Evolutionary conservation across 768 basidiomycete species (phyloP).

Genomic region (Gymnopilus junonius): DNA sequence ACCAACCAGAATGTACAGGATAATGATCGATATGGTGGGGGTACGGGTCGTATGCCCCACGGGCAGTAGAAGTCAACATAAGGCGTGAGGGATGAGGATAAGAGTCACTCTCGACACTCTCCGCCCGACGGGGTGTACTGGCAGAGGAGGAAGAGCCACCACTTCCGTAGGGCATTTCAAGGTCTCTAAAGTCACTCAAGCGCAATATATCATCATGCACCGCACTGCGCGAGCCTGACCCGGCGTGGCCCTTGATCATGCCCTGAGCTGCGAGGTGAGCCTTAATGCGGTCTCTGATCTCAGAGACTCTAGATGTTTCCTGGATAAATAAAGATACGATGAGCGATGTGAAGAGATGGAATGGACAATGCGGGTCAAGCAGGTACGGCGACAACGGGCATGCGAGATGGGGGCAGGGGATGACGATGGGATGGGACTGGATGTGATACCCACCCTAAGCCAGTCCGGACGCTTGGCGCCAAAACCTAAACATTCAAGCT

Average conservation of each 20-base stretch:
- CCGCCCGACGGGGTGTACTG: constrained; percentile 35
- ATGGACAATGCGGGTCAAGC: neutral
- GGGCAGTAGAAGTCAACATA: neutral
- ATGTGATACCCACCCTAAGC: constrained; percentile 63
- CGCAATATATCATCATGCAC: constrained; percentile 61
- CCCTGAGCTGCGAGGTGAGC: constrained; percentile 78
- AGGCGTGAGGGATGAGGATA: constrained; percentile 15
- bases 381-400: neutral
- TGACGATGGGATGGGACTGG: constrained; percentile 10
- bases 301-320: constrained; percentile 72
- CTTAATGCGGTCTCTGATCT: constrained; percentile 80
- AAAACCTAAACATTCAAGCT: constrained; percentile 85
- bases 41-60: neutral
- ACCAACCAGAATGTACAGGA: constrained; percentile 19
- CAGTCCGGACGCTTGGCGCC: constrained; percentile 86
- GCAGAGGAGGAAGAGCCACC: constrained; percentile 32
- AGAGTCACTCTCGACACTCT: constrained; percentile 26
- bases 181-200: constrained; percentile 47
- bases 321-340: constrained; percentile 31
- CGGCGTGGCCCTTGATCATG: constrained; percentile 90
- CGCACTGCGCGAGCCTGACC: constrained; percentile 59
- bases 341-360: neutral
- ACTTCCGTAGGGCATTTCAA: constrained; percentile 34
- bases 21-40: constrained; percentile 9
- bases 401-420: neutral